Evolutionary conservation across 75 land plant species (phyloP), one percentile per base, ranked within the genome.

Genomic region (Pinus tabuliformis): DNA sequence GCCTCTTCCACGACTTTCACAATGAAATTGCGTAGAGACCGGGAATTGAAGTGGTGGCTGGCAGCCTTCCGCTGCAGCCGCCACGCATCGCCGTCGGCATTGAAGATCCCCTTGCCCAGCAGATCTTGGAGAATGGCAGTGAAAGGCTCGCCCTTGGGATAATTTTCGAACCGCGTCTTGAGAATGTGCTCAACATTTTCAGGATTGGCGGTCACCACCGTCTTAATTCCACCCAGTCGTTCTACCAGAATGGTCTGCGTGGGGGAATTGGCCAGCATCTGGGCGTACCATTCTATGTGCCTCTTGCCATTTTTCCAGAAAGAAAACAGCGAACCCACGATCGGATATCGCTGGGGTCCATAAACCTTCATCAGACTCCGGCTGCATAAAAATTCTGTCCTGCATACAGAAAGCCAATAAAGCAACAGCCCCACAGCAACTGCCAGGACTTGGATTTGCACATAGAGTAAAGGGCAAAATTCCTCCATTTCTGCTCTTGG

Each of bases 61-160:
- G 93, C 84, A 17, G 81, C 78, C 83, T 89, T 84, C 58, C 96
- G 75, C 82, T 93, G 91, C 70, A 56, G 39, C 74, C 64, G 70
- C 93, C 93, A 93, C 39, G 54, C 56, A 0, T 81, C 81, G 21
- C 91, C 95, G 59, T 92, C 95, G 73, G 80, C 57, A 71, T 84
- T 86, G 82, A 92, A 88, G 75, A 93, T 88, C 72, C 93, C 93
- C 56, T 79, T 59, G 62, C 96, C 91, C 60, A 93, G 85, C 28
- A 90, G 36, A 42, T 90, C 92, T 24, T 20, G 30, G 36, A 93
- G 73, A 36, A 62, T 26, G 6, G 15, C 57, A 11, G 17, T 30
- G 73, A 80, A 78, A 37, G 65, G 71, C 24, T 58, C 17, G 57
- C 93, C 95, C 60, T 89, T 90, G 59, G 56, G 58, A 79, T 88